Conservation (phyloP, 2,329 filamentous ascomycete species). For the Colletotrichum sp. region DNA sequence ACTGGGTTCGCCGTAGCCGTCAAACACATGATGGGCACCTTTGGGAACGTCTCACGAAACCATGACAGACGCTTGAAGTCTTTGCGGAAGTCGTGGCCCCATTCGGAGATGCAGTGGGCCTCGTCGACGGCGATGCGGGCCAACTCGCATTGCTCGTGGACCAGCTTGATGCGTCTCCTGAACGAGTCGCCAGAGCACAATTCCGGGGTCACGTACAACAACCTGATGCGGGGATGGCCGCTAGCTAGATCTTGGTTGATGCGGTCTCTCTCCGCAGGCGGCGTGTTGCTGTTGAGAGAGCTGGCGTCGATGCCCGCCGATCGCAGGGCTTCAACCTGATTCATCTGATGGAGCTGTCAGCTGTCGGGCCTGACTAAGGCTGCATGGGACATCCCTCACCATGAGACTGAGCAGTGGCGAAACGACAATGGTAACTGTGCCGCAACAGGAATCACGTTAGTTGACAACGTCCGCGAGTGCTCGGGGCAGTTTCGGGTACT, state of each 20-base stretch:
- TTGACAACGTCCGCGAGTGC: slow-evolving; percentile 16
- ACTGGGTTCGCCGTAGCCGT: slow-evolving; percentile 88
- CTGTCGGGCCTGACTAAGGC: neutral
- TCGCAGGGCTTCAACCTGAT: slow-evolving; percentile 84
- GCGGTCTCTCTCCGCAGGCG: slow-evolving; percentile 64
- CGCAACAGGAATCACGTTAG: slow-evolving; percentile 22
- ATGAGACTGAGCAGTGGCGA: slow-evolving; percentile 90
- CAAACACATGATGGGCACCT: slow-evolving; percentile 89
- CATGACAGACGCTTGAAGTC: slow-evolving; percentile 87
- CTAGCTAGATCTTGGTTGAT: slow-evolving; percentile 85
- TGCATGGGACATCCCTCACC: slow-evolving; percentile 51
- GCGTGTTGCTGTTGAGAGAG: slow-evolving; percentile 85
- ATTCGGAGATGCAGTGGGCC: slow-evolving; percentile 96
- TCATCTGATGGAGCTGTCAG: slow-evolving; percentile 64
- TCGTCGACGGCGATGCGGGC: slow-evolving; percentile 90
- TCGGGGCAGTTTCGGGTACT: slow-evolving; percentile 36
- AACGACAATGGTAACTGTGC: slow-evolving; percentile 82
- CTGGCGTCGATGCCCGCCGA: slow-evolving; percentile 79
- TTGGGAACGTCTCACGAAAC: slow-evolving; percentile 82
- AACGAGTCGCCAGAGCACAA: slow-evolving; percentile 81
- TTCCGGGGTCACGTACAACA: slow-evolving; percentile 95
- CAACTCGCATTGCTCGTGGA: slow-evolving; percentile 84
- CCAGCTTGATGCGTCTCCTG: slow-evolving; percentile 72
- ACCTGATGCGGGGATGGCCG: slow-evolving; percentile 80
- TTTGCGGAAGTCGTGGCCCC: slow-evolving; percentile 96